A percentile compares a stretch with the other conserved stretches of the same genome.
These are phyloP conservation scores for Dryadomyces quercus-mongolicae DNA, from an alignment of 2,329 filamentous ascomycete genomes.

Conservation along the genomic window DNA sequence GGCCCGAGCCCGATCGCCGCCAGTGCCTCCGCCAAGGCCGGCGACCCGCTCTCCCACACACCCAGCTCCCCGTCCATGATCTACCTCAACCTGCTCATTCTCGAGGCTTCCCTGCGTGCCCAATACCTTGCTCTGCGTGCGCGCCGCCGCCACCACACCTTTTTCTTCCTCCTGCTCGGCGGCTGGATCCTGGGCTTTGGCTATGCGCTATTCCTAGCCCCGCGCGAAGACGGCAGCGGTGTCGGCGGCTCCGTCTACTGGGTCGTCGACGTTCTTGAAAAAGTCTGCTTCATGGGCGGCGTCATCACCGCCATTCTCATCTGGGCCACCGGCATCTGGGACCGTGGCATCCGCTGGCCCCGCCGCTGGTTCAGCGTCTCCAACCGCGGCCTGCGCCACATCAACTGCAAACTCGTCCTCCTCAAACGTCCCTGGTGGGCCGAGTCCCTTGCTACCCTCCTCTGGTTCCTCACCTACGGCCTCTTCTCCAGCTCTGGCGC, in stretches of 20 bases:
- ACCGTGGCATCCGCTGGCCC: constrained; percentile 88
- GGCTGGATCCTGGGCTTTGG: constrained; percentile 76
- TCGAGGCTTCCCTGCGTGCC: constrained; percentile 84
- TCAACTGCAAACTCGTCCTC: constrained; percentile 94
- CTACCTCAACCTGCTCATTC: constrained; percentile 93
- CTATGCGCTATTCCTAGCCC: constrained; percentile 87
- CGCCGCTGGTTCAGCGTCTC: constrained; percentile 79
- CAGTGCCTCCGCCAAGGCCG: constrained; percentile 31
- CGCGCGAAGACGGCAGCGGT: constrained; percentile 85
- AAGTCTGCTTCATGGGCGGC: constrained; percentile 83
- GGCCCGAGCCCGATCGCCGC: constrained; percentile 18
- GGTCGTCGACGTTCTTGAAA: constrained; percentile 83
- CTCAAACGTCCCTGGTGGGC: constrained; percentile 73
- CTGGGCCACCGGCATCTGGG: constrained; percentile 94
- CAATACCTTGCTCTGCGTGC: constrained; percentile 88
- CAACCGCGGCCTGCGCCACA: constrained; percentile 77
- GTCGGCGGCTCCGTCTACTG: constrained; percentile 93
- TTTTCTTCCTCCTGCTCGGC: constrained; percentile 71
- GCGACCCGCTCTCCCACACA: constrained; percentile 66
- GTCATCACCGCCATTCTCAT: constrained; percentile 77
- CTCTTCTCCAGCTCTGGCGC: constrained; percentile 55
- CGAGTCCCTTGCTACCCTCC: constrained; percentile 60
- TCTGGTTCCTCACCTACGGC: constrained; percentile 68
- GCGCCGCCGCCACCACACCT: constrained; percentile 80
- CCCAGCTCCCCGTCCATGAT: constrained; percentile 93